Conservation (phyloP, 495 filamentous ascomycete species). For the Massariosphaeria phaeospora region DNA sequence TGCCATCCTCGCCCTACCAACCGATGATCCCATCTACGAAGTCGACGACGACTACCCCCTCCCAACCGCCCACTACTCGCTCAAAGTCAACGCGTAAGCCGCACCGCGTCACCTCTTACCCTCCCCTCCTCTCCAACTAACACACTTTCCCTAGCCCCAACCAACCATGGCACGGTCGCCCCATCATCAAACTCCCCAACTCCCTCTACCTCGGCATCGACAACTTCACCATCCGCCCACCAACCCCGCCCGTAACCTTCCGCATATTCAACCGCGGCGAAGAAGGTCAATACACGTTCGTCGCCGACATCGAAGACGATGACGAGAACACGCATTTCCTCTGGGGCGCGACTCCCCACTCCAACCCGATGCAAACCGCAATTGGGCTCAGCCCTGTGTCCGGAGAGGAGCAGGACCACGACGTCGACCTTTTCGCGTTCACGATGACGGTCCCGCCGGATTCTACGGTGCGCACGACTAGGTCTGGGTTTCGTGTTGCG, state of each 20-base stretch:
- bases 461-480: not conserved
- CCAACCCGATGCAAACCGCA: not conserved
- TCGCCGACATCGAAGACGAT: constrained; percentile 1
- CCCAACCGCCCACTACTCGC: too few relatives aligned
- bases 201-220: constrained; percentile 10
- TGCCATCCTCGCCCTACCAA: too few relatives aligned
- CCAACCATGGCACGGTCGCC: constrained; percentile 2
- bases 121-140: constrained; percentile 3
- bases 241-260: constrained; percentile 2
- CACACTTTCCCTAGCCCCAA: not conserved
- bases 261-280: not conserved
- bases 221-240: constrained; percentile 18
- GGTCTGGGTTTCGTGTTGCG: not conserved
- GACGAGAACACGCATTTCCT: not conserved
- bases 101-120: not conserved
- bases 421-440: not conserved
- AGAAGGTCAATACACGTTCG: not conserved
- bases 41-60: too few relatives aligned
- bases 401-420: not conserved
- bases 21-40: not conserved
- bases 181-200: not conserved
- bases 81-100: not conserved
- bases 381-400: not conserved
- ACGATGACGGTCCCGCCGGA: not conserved
- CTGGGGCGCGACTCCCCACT: not conserved